Evolutionary conservation across 495 filamentous ascomycete species (phyloP).

Genomic region (Cenococcum geophilum): DNA sequence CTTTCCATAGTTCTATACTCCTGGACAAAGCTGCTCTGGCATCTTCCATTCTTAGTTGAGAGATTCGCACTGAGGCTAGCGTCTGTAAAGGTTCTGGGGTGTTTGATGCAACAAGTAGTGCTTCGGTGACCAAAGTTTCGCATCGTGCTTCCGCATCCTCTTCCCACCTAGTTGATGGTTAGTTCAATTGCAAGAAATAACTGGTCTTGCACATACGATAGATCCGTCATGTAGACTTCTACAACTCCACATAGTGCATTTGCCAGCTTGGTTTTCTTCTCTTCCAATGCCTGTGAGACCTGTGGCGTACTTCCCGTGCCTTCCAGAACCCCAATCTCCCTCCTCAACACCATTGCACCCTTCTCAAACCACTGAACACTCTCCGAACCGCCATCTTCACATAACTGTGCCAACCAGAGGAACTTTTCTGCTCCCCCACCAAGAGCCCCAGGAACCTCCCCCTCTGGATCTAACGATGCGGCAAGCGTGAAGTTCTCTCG

Average conservation of each 20-base stretch:
- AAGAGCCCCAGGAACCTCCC: slow-evolving; percentile 42
- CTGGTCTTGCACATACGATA: slow-evolving; percentile 48
- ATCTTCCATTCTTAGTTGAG: slow-evolving; percentile 69
- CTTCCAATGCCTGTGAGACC: slow-evolving; percentile 48
- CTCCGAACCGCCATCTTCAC: slow-evolving; percentile 74
- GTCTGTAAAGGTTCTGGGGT: slow-evolving; percentile 85
- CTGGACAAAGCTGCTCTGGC: slow-evolving; percentile 68
- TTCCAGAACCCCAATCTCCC: slow-evolving; percentile 53
- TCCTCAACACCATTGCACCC: slow-evolving; percentile 63
- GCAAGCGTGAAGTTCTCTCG: slow-evolving; percentile 62
- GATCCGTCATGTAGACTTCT: slow-evolving; percentile 98
- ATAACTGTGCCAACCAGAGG: slow-evolving; percentile 89
- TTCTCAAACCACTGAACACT: slow-evolving; percentile 85
- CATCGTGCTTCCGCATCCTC: slow-evolving; percentile 79
- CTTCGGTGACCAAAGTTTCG: slow-evolving; percentile 80
- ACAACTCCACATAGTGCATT: slow-evolving; percentile 82
- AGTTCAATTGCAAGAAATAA: neutral
- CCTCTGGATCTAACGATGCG: slow-evolving; percentile 65
- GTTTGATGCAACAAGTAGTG: slow-evolving; percentile 66
- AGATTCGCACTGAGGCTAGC: slow-evolving; percentile 86
- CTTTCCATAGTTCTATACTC: slow-evolving; percentile 74
- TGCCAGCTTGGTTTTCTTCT: slow-evolving; percentile 72
- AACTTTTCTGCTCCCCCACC: slow-evolving; percentile 92
- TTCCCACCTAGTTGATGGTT: slow-evolving; percentile 56
- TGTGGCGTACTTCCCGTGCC: slow-evolving; percentile 20